These are phyloP conservation scores for Podospora fimiseda DNA, from an alignment of 495 filamentous ascomycete genomes.

Conservation along the genomic window DNA sequence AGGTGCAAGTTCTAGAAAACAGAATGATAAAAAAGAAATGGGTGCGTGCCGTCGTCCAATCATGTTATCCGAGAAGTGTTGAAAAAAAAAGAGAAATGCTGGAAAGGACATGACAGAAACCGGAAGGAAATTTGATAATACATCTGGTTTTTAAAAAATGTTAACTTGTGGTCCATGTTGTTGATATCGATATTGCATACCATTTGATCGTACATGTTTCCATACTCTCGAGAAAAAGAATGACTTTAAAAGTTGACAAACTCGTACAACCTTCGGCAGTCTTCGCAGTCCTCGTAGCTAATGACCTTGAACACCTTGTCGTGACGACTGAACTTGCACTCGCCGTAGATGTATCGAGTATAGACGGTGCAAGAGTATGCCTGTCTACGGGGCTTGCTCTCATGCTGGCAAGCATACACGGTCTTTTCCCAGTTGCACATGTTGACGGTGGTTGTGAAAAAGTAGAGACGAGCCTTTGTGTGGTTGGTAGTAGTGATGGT, in stretches of 20 bases:
- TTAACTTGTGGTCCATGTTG: too few species aligned
- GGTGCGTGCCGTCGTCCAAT: too few species aligned
- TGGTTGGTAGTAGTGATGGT: slow-evolving; percentile 2
- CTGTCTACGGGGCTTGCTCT: slow-evolving; percentile 6
- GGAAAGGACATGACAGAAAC: too few species aligned
- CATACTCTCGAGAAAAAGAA: too few species aligned
- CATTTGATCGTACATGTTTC: not conserved
- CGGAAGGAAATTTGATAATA: too few species aligned
- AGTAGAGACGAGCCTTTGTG: not conserved
- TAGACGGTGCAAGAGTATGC: slow-evolving; percentile 20
- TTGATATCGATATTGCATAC: too few species aligned
- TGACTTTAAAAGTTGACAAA: slow-evolving; percentile 12
- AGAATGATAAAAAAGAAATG: too few species aligned
- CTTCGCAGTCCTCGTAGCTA: slow-evolving; percentile 14
- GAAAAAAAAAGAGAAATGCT: too few species aligned
- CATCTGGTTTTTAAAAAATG: too few species aligned
- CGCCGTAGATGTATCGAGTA: slow-evolving; percentile 15
- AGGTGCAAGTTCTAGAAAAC: too few species aligned
- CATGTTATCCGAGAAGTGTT: too few species aligned
- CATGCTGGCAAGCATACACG: slow-evolving; percentile 13
- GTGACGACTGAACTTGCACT: slow-evolving; percentile 9
- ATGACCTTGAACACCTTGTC: slow-evolving; percentile 13
- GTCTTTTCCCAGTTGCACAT: slow-evolving; percentile 22
- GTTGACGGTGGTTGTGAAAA: not conserved
- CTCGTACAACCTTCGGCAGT: slow-evolving; percentile 11